phyloP scores from a whole-genome alignment of 768 basidiomycete genomes.

The Xerocomus brunneocitrinus region DNA sequence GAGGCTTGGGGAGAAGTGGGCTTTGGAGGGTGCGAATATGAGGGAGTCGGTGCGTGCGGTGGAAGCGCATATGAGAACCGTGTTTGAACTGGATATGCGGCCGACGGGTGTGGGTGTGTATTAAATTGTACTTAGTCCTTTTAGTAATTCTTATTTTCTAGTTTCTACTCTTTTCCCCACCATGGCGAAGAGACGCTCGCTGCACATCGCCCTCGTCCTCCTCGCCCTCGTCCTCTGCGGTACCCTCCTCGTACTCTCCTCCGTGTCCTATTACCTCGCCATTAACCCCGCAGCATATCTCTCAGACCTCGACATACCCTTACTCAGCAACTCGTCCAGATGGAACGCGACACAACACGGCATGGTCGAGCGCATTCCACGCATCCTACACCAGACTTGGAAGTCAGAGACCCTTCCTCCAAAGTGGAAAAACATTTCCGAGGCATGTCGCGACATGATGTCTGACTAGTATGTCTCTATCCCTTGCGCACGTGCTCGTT shows the following conservation, averaged over 20 bases:
- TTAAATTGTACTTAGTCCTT: neutral
- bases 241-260: conserved; percentile 88
- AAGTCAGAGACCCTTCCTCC: conserved; percentile 82
- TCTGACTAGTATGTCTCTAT: conserved; percentile 80
- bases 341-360: conserved; percentile 62
- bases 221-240: conserved; percentile 79
- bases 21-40: conserved; percentile 48
- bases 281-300: conserved; percentile 79
- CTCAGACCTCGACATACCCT: conserved; percentile 68
- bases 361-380: conserved; percentile 73
- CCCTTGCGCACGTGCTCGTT: conserved; percentile 7
- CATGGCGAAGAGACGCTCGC: conserved; percentile 43
- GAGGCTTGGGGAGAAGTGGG: conserved; percentile 47
- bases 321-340: conserved; percentile 48
- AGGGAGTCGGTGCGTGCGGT: conserved; percentile 46
- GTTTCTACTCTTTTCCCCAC: conserved; percentile 3
- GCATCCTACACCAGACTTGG: conserved; percentile 98
- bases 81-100: conserved; percentile 46
- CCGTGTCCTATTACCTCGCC: conserved; percentile 83
- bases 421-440: conserved; percentile 75
- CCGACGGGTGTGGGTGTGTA: conserved; percentile 33
- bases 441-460: conserved; percentile 87
- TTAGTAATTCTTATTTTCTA: neutral
- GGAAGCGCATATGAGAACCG: conserved; percentile 41
- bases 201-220: conserved; percentile 46